Conservation (phyloP, 805 yeast species). For the Candida sonorensis region DNA sequence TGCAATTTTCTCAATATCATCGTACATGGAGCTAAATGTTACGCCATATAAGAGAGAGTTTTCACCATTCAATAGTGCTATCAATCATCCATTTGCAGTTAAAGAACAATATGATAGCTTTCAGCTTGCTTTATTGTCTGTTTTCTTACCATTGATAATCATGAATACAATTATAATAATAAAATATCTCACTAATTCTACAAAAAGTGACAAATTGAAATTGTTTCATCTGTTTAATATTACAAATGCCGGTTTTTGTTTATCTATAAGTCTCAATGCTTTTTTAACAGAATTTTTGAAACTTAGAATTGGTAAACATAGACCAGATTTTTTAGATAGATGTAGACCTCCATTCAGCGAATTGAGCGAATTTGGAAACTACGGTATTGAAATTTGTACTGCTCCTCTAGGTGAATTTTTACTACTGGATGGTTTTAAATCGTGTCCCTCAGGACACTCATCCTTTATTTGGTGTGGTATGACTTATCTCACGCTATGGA, state of each 20-base stretch:
- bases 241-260: conserved; percentile 32
- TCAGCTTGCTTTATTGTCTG: conserved; percentile 27
- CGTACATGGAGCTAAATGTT: conserved; percentile 19
- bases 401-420: conserved; percentile 26
- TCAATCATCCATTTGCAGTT: conserved; percentile 42
- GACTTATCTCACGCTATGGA: conserved; percentile 54
- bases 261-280: conserved; percentile 37
- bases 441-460: conserved; percentile 79
- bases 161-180: conserved; percentile 20
- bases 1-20: conserved; percentile 3
- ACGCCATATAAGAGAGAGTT: conserved; percentile 43
- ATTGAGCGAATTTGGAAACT: conserved; percentile 29
- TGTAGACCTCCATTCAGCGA: conserved; percentile 45
- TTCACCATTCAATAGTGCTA: conserved; percentile 33
- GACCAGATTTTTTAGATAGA: conserved; percentile 86
- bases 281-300: conserved; percentile 68
- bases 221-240: conserved; percentile 32
- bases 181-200: conserved; percentile 4
- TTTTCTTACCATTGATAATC: conserved; percentile 29
- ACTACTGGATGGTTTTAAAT: conserved; percentile 60
- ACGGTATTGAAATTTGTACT: conserved; percentile 24
- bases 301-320: conserved; percentile 72
- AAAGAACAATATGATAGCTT: conserved; percentile 29
- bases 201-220: too few relatives aligned
- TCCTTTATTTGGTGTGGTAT: conserved; percentile 63